Evolutionary conservation across 2,329 filamentous ascomycete genomes (phyloP), one percentile per base, ranked within the genome.

Genomic region (Botrytis paeoniae): DNA sequence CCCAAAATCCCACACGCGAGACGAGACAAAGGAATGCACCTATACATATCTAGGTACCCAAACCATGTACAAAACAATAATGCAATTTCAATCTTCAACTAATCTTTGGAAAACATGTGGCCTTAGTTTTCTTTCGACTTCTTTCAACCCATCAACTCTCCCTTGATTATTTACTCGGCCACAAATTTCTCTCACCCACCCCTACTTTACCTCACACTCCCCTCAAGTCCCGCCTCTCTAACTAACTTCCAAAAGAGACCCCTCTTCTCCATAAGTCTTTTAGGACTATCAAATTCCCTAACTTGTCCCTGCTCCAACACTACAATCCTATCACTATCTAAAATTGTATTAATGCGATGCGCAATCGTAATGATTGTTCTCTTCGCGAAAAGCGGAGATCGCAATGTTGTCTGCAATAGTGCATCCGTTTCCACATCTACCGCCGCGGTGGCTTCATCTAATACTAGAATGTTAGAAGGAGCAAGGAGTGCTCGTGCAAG

Each of bases 331-430:
- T 99, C 95, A 75, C 87, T 89, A 81, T 92, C 90, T 43, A 99
- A 87, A 79, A 99, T 98, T 18, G 96, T 99, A 84, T 98, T 98
- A 85, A 99, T 97, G 72, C 96, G 91, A 85, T 99, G 96, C 39
- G 96, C 96, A 79, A 99, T 97, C 1, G 96, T 99, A 82, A 99
- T 97, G 82, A 99, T 98, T 54, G 96, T 99, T 71, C 94, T 90
- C 83, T 98, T 94, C 75, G 91, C 88, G 84, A 99, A 99, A 25
- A 91, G 82, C 35, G 88, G 86, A 51, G 87, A 88, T 48, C 89
- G 86, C 72, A 91, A 84, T 39, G 90, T 92, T 65, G 83, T 83
- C 83, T 92, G 90, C 71, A 92, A 84, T 83, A 91, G 84, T 71
- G 88, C 88, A 79, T 92, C 90, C 37, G 90, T 92, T 83, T 92